A percentile compares a stretch with the other conserved stretches of the same genome.
Conservation (phyloP, 371 early-diverging fungal species). For the Mucor sp. region DNA sequence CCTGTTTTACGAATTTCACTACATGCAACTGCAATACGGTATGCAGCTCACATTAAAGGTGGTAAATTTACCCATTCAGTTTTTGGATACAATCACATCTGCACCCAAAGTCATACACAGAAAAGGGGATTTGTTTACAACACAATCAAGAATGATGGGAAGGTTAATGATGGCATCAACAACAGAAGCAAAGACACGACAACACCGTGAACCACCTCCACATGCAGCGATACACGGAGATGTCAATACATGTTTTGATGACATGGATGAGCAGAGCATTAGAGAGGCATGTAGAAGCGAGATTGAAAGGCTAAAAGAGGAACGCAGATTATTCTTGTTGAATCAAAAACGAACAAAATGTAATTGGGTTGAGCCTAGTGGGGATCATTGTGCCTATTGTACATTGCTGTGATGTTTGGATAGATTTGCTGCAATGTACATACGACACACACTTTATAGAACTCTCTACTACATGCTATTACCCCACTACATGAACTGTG, state of each 20-base stretch:
- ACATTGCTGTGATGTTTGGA: background rate
- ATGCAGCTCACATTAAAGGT: background rate
- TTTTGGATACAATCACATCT: background rate
- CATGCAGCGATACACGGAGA: background rate
- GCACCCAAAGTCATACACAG: constrained; percentile 6
- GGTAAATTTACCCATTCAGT: background rate
- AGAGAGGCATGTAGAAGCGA: background rate
- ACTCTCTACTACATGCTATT: background rate
- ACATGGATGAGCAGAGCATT: background rate
- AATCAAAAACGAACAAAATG: background rate
- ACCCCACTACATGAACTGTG: too few relatives aligned
- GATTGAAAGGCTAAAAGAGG: background rate
- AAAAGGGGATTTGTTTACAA: background rate
- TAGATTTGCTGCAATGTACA: too few relatives aligned
- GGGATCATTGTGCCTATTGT: constrained; percentile 10
- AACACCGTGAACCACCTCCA: background rate
- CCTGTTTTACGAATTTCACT: background rate
- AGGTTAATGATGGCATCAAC: background rate
- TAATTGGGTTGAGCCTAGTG: constrained; percentile 10
- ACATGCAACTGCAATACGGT: background rate
- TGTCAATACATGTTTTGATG: background rate
- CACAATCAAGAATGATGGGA: background rate
- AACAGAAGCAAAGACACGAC: background rate
- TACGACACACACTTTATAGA: background rate
- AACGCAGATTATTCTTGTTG: background rate